These are phyloP conservation scores for Dendrobium nobile DNA, from an alignment of 106 monocot genomes.

Conservation along the genomic window DNA sequence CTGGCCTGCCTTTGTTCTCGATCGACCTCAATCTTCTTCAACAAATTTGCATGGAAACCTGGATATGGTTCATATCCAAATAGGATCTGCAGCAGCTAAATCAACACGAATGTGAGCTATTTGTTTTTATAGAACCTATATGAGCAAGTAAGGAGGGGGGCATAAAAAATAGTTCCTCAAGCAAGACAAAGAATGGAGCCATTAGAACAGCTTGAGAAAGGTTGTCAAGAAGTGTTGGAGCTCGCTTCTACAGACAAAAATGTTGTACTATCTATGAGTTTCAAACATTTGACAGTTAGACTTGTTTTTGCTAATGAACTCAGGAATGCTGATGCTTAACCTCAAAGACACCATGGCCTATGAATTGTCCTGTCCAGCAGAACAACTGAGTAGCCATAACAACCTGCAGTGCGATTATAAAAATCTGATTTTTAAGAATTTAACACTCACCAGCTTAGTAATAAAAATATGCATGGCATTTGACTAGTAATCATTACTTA, in stretches of 20 bases:
- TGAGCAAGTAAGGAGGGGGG: neutral
- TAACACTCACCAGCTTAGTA: neutral
- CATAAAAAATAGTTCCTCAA: conserved; percentile 27
- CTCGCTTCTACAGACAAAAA: conserved; percentile 27
- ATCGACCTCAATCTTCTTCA: conserved; percentile 39
- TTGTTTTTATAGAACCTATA: neutral
- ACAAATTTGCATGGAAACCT: conserved; percentile 37
- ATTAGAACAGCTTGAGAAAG: conserved; percentile 39
- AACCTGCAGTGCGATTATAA: conserved; percentile 27
- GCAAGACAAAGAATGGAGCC: conserved; percentile 48
- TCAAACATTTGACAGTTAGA: too few species aligned
- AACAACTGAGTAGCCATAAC: conserved; percentile 51
- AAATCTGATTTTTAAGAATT: neutral
- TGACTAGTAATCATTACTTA: neutral
- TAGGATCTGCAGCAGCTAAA: conserved; percentile 34
- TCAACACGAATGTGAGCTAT: neutral
- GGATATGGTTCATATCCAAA: conserved; percentile 62
- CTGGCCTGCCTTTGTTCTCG: conserved; percentile 33
- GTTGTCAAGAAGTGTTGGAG: conserved; percentile 42
- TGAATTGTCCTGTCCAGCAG: conserved; percentile 59
- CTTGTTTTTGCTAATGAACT: neutral
- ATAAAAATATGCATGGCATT: neutral
- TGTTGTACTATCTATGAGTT: neutral
- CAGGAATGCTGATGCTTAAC: conserved; percentile 13
- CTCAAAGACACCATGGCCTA: conserved; percentile 78